These are phyloP conservation scores for Ceratocystis lukuohia DNA, from an alignment of 2,329 filamentous ascomycete genomes.

Conservation along the genomic window DNA sequence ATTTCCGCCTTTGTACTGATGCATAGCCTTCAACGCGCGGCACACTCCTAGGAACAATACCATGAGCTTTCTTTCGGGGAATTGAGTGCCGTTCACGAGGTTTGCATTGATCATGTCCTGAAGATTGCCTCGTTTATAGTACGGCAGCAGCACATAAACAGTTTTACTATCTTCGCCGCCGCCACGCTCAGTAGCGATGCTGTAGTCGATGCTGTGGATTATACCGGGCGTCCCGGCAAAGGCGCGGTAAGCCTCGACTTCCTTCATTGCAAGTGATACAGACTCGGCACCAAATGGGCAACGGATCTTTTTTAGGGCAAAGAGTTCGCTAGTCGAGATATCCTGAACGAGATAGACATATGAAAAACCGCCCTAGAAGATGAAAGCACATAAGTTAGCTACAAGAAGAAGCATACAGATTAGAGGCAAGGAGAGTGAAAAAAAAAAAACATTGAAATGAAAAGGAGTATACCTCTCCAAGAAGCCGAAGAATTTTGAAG, in stretches of 20 bases:
- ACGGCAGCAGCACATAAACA: constrained; percentile 90
- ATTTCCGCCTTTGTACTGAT: constrained; percentile 56
- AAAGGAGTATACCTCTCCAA: constrained; percentile 59
- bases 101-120: constrained; percentile 99
- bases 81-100: constrained; percentile 81
- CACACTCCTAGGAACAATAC: constrained; percentile 84
- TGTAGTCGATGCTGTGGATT: constrained; percentile 73
- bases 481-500: constrained; percentile 87
- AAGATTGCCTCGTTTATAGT: constrained; percentile 87
- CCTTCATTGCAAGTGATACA: constrained; percentile 84
- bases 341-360: constrained; percentile 99
- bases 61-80: constrained; percentile 82
- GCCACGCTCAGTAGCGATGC: constrained; percentile 60
- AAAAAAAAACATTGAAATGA: constrained; percentile 11
- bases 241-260: constrained; percentile 90
- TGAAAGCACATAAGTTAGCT: background rate
- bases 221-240: constrained; percentile 76
- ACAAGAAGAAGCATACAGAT: constrained; percentile 7
- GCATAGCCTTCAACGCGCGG: constrained; percentile 76
- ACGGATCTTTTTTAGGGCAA: constrained; percentile 96
- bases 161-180: constrained; percentile 59
- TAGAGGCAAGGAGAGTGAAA: constrained; percentile 6
- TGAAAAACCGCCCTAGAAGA: constrained; percentile 73
- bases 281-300: constrained; percentile 97
- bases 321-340: constrained; percentile 65